Conservation (phyloP, 306 rosid genomes). For the Acacia acuminata region DNA sequence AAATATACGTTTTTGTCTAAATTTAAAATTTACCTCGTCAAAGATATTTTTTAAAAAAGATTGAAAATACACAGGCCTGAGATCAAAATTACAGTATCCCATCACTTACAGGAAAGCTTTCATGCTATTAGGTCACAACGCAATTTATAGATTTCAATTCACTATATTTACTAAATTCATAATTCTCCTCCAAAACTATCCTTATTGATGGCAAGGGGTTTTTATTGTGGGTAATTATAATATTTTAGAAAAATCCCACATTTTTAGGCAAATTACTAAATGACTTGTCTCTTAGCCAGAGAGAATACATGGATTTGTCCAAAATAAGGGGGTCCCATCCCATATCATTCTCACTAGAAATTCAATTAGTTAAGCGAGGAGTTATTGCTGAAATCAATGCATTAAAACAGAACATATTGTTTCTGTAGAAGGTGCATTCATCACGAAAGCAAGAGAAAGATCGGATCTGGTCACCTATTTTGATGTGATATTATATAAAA, state of each 20-base stretch:
- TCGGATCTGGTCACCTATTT: slow-evolving; percentile 41
- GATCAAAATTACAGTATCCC: no score
- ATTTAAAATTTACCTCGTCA: neutral
- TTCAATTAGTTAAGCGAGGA: neutral
- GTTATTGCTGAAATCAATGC: slow-evolving; percentile 5
- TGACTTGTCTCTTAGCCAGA: no score
- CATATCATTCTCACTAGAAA: neutral
- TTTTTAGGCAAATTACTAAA: no score
- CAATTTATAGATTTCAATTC: no score
- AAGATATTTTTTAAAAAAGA: neutral
- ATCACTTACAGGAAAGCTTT: no score
- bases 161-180: no score
- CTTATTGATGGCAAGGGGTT: no score
- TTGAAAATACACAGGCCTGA: neutral
- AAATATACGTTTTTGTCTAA: neutral
- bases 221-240: no score
- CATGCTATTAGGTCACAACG: no score
- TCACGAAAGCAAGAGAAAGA: slow-evolving; percentile 31
- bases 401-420: neutral
- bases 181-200: no score
- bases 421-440: slow-evolving; percentile 23
- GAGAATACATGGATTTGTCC: neutral
- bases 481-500: neutral
- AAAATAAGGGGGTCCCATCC: neutral
- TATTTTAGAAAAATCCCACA: no score